These are phyloP conservation scores for Rhizopogon vesiculosus DNA, from an alignment of 768 basidiomycete species.

Conservation along the genomic window DNA sequence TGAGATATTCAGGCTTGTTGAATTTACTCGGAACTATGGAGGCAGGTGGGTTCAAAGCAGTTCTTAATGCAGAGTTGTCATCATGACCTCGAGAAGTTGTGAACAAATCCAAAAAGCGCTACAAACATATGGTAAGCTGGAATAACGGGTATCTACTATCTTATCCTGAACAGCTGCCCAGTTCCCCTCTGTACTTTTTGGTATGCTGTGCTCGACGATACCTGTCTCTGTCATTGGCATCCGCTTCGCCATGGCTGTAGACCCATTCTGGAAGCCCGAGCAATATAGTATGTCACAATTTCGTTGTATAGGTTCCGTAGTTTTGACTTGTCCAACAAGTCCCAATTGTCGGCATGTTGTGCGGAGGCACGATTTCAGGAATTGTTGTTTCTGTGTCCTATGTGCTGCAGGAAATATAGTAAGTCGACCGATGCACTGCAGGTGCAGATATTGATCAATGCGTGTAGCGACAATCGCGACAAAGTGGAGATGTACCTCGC, in stretches of 20 bases:
- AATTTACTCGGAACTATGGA: constrained; percentile 78
- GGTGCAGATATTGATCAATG: background rate
- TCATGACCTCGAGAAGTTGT: constrained; percentile 41
- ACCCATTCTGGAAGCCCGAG: constrained; percentile 81
- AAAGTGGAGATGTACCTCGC: constrained; percentile 85
- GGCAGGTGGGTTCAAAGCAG: constrained; percentile 44
- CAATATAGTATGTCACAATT: constrained; percentile 57
- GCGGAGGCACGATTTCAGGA: constrained; percentile 73
- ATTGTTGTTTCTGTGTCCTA: constrained; percentile 67
- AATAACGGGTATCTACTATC: background rate
- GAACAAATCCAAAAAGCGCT: constrained; percentile 75
- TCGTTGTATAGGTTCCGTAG: background rate
- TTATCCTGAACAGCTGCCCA: constrained; percentile 9
- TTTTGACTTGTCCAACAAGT: constrained; percentile 36
- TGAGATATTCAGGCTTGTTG: constrained; percentile 44
- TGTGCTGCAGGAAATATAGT: constrained; percentile 77
- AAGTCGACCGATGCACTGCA: constrained; percentile 17
- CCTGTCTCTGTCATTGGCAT: constrained; percentile 76
- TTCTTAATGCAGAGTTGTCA: background rate
- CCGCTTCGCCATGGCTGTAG: constrained; percentile 67
- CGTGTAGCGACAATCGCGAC: constrained; percentile 69
- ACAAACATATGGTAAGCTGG: constrained; percentile 62
- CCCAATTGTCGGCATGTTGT: constrained; percentile 83
- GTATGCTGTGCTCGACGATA: constrained; percentile 72
- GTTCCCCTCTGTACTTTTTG: constrained; percentile 64